These are phyloP conservation scores for Rhizopogon rudus DNA, from an alignment of 768 basidiomycete species.

Conservation along the genomic window DNA sequence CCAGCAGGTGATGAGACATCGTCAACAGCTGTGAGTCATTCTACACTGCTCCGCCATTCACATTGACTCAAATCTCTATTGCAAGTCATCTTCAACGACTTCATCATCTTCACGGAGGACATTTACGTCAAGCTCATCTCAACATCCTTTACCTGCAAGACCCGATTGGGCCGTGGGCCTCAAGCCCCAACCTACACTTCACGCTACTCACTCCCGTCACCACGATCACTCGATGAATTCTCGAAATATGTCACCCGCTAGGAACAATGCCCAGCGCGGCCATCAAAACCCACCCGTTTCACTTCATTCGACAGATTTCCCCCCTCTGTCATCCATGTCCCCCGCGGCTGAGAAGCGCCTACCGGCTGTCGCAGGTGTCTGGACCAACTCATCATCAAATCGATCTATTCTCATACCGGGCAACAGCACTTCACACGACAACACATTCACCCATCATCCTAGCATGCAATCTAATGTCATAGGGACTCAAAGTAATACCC, in stretches of 20 bases:
- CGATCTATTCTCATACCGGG: slow-evolving; percentile 47
- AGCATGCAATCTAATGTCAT: slow-evolving; percentile 14
- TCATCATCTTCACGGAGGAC: slow-evolving; percentile 79
- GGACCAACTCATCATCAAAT: slow-evolving; percentile 54
- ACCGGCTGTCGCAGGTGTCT: slow-evolving; percentile 59
- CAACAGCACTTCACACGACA: slow-evolving; percentile 28
- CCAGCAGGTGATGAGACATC: slow-evolving; percentile 70
- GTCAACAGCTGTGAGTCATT: slow-evolving; percentile 64
- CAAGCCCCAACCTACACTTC: slow-evolving; percentile 67
- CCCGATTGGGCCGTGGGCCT: slow-evolving; percentile 90
- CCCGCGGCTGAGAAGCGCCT: slow-evolving; percentile 45
- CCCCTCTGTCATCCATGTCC: slow-evolving; percentile 51
- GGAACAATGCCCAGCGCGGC: slow-evolving; percentile 28
- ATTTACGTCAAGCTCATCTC: slow-evolving; percentile 68
- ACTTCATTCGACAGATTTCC: slow-evolving; percentile 63
- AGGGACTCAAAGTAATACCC: slow-evolving; percentile 8
- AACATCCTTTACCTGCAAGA: slow-evolving; percentile 75
- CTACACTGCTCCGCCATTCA: background rate
- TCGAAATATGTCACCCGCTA: slow-evolving; percentile 36
- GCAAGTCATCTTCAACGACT: slow-evolving; percentile 67
- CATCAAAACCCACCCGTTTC: slow-evolving; percentile 33
- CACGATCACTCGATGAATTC: slow-evolving; percentile 42
- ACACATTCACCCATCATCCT: slow-evolving; percentile 33
- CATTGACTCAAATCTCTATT: slow-evolving; percentile 11
- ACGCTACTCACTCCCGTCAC: slow-evolving; percentile 44